Evolutionary conservation across 768 basidiomycete genomes (phyloP).

Genomic region (Tephrocybe sp.): DNA sequence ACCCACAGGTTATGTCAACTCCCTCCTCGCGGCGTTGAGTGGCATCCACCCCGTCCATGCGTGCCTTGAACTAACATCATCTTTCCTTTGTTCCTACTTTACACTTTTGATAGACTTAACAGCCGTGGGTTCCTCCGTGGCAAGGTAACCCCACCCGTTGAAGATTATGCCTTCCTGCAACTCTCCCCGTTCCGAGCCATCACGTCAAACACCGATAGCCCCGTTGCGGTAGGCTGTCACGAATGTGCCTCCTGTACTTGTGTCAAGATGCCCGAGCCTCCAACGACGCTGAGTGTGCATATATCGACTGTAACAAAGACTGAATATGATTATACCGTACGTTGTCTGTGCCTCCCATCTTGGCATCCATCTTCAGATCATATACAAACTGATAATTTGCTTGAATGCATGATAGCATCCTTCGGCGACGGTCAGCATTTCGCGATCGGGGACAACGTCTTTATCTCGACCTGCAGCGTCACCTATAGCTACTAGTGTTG

Average conservation of each 20-base stretch:
- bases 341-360: background rate
- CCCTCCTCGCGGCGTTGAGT: constrained; percentile 48
- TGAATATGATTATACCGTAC: constrained; percentile 25
- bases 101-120: constrained; percentile 35
- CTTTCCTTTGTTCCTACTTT: background rate
- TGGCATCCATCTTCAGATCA: background rate
- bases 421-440: background rate
- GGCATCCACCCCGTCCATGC: background rate
- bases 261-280: background rate
- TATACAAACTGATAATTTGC: background rate
- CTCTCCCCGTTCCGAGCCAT: constrained; percentile 29
- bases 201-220: constrained; percentile 13
- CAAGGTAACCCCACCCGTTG: constrained; percentile 27
- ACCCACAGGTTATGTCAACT: constrained; percentile 47
- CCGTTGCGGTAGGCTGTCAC: constrained; percentile 2
- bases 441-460: background rate
- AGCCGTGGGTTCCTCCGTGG: constrained; percentile 46
- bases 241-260: background rate
- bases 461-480: background rate
- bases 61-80: background rate
- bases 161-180: constrained; percentile 34
- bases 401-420: background rate
- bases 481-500: too few relatives aligned
- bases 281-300: constrained; percentile 28
- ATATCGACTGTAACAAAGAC: constrained; percentile 31